These are phyloP conservation scores for Chlamydomonas sp. DNA, from an alignment of 139 green algal species.

Conservation along the genomic window DNA sequence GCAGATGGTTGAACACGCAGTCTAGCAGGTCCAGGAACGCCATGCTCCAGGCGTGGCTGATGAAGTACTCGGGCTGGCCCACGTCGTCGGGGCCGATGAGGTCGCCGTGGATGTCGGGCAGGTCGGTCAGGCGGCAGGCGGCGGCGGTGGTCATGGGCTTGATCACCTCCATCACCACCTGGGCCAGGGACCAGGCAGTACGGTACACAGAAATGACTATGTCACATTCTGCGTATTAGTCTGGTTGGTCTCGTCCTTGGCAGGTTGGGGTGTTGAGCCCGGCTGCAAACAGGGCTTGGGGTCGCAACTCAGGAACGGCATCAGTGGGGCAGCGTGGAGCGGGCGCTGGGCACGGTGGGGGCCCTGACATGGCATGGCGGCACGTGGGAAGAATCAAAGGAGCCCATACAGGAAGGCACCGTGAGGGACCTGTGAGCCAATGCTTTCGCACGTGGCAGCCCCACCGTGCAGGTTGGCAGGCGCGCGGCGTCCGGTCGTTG, in stretches of 20 bases:
- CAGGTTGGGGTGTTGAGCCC: too few relatives aligned
- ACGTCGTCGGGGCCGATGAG: conserved; percentile 13
- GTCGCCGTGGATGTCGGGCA: not conserved
- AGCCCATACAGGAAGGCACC: too few relatives aligned
- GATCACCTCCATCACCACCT: conserved; percentile 34
- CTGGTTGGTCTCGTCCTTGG: too few relatives aligned
- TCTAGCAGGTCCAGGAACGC: conserved; percentile 34
- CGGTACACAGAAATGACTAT: not conserved
- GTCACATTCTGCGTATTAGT: too few relatives aligned
- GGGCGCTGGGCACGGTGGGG: too few relatives aligned
- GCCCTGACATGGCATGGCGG: too few relatives aligned
- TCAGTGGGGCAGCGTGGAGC: too few relatives aligned
- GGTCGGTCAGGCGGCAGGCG: conserved; percentile 33
- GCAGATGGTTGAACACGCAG: conserved; percentile 36
- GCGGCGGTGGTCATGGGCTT: conserved; percentile 4
- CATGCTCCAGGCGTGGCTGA: conserved; percentile 36
- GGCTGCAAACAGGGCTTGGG: too few relatives aligned
- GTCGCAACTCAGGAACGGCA: too few relatives aligned
- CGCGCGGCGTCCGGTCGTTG: not conserved
- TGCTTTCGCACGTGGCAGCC: not conserved
- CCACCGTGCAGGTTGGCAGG: conserved; percentile 22
- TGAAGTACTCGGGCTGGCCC: conserved; percentile 34
- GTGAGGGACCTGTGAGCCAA: too few relatives aligned
- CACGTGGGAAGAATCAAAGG: too few relatives aligned
- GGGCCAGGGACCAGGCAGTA: not conserved